A percentile compares a stretch with the other conserved stretches of the same genome.
Conservation (phyloP, 169 alveolate genomes). For the Eimeria acervulina region DNA sequence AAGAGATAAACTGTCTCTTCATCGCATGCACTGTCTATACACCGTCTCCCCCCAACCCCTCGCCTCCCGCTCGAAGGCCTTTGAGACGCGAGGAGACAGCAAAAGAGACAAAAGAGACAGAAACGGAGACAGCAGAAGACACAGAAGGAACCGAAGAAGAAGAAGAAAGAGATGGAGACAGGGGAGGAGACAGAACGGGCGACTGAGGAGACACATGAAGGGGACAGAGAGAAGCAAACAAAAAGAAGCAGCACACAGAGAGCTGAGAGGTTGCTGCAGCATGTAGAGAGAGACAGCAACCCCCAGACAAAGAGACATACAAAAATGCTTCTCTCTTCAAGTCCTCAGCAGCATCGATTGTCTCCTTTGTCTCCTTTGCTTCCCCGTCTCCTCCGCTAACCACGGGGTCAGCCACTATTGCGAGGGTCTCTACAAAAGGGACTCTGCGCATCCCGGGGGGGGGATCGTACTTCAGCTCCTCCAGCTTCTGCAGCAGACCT, state of each 20-base stretch:
- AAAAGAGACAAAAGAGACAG: neutral
- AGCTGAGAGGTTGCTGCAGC: neutral
- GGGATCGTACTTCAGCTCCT: conserved; percentile 73
- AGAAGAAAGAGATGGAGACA: too few relatives aligned
- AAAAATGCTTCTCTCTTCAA: conserved; percentile 68
- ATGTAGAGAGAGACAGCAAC: neutral
- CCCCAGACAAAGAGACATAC: neutral
- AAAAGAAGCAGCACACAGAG: neutral
- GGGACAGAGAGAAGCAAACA: too few relatives aligned
- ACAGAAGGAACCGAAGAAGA: too few relatives aligned
- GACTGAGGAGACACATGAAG: too few relatives aligned
- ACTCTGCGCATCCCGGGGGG: conserved; percentile 82
- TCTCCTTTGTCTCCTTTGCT: neutral
- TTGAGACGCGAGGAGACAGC: neutral
- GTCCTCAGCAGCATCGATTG: conserved; percentile 25
- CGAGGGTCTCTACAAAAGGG: conserved; percentile 83
- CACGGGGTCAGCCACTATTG: conserved; percentile 37
- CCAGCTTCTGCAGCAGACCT: conserved; percentile 77
- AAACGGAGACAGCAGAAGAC: too few relatives aligned
- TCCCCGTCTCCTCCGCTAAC: neutral
- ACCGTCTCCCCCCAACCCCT: too few relatives aligned
- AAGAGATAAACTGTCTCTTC: too few relatives aligned
- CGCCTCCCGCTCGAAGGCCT: too few relatives aligned
- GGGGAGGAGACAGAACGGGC: too few relatives aligned
- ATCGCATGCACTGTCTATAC: too few relatives aligned